Percentiles rank a stretch among this genome's conserved stretches.
phyloP scores from a whole-genome alignment of 306 rosid species.

The Alnus rubra region DNA sequence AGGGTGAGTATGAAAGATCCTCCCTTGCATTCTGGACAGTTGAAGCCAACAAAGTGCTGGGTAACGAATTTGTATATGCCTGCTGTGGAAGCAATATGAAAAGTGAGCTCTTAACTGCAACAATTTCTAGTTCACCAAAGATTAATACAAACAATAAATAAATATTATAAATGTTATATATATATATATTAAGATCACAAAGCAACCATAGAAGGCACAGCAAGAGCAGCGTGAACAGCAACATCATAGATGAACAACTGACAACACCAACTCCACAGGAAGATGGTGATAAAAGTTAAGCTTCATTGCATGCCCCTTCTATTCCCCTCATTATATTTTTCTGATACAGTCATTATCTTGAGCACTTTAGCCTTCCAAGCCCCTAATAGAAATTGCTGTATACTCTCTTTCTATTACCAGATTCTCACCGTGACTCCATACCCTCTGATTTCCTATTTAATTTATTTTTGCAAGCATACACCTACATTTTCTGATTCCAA shows the following conservation, averaged over 20 bases:
- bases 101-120: conserved; percentile 5
- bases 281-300: not conserved
- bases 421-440: not conserved
- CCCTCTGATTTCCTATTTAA: not conserved
- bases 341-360: not conserved
- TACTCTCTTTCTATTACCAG: not conserved
- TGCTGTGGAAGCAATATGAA: conserved; percentile 36
- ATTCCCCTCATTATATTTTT: not conserved
- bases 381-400: not conserved
- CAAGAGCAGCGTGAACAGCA: not conserved
- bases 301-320: conserved; percentile 9
- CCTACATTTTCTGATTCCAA: not conserved
- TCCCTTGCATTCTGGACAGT: conserved; percentile 81
- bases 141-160: too few species aligned
- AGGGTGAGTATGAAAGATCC: conserved; percentile 86
- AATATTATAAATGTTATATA: too few species aligned
- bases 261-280: not conserved
- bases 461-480: not conserved
- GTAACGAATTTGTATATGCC: conserved; percentile 84
- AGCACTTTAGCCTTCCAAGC: not conserved
- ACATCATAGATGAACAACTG: not conserved
- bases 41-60: conserved; percentile 78
- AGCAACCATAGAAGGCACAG: not conserved
- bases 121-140: not conserved
- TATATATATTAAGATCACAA: not conserved